Evolutionary conservation across 805 yeast genomes (phyloP), one percentile per base, ranked within the genome.

Genomic region (Wickerhamiella alocasiicola): DNA sequence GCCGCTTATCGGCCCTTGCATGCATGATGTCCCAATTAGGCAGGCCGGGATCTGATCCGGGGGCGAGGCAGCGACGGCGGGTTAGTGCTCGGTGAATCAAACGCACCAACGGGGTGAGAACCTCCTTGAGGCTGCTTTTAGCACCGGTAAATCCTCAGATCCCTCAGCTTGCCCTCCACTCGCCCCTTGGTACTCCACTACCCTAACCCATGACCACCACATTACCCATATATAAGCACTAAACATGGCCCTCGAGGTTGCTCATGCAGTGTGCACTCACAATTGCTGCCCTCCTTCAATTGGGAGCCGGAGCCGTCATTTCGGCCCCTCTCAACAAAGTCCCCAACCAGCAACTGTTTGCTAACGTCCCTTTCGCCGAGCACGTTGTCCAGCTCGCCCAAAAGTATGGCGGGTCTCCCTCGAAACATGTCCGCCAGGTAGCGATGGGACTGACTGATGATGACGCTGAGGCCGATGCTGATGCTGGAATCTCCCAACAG

Each of bases 381-480:
- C 55, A 52, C 36, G 30, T 49, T 5, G 40, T 49, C 13, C 43
- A 36, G 20, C 52, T 52, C 17, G 55, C 52, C 16, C 39, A 16
- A 43, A 50, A 50, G 46, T 52, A 50, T 41, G 39, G 44, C 25
- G 55, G 51, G 32, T 13, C 25, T 7, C 30, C 47, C 31, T 38
- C 26, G 27, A 19, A 27, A 16, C 49, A 33, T n/a, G 39, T 39
- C 9, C 46, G 36, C 39, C 41, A 35, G 25, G 36, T 36, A 5
- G 44, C 39, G 15, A 36, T 41, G 9, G 37, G 36, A 16, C 20
- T 18, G n/a, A 18, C 20, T 13, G 41, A 26, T 11, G 21, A 18
- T 16, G 35, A 32, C 9, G 42, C 33, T 17, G 43, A 41, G 25
- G 36, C 26, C 11, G 31, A 13, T 7, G 58, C 53, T 28, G 53